A percentile compares a stretch with the other conserved stretches of the same genome.
Conservation (phyloP, 176 grass and related monocot genomes). For the Microstegium vimineum region DNA sequence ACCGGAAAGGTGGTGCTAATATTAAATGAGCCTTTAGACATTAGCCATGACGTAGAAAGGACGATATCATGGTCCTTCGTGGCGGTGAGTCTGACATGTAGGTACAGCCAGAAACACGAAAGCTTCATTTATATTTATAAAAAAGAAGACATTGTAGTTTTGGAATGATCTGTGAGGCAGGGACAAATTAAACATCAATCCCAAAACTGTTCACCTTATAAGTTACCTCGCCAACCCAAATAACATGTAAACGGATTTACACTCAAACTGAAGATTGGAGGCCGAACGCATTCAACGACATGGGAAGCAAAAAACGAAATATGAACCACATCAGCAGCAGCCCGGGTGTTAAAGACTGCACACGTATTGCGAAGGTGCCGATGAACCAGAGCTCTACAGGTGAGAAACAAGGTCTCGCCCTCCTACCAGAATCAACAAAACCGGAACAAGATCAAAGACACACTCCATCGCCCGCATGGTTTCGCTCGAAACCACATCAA, state of each 20-base stretch:
- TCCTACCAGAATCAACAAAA: slow-evolving; percentile 15
- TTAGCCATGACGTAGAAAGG: background rate
- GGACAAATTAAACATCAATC: background rate
- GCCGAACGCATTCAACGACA: background rate
- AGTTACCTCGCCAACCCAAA: background rate
- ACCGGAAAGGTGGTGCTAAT: background rate
- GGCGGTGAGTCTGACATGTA: background rate
- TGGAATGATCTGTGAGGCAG: background rate
- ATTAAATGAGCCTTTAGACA: slow-evolving; percentile 1
- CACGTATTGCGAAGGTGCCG: background rate
- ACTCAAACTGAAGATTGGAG: background rate
- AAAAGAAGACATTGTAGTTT: background rate
- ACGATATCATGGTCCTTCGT: background rate
- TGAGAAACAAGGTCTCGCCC: background rate
- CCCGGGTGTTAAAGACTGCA: background rate
- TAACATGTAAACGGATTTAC: background rate
- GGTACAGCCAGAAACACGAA: background rate
- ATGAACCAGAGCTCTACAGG: background rate
- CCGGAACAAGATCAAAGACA: background rate
- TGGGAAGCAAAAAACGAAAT: background rate
- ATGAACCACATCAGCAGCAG: background rate
- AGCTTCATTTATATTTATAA: too few relatives aligned
- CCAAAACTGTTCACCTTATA: background rate
- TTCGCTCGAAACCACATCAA: background rate
- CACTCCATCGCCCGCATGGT: background rate